Conservation (phyloP, 805 yeast species). For the Candida chauliodis region DNA sequence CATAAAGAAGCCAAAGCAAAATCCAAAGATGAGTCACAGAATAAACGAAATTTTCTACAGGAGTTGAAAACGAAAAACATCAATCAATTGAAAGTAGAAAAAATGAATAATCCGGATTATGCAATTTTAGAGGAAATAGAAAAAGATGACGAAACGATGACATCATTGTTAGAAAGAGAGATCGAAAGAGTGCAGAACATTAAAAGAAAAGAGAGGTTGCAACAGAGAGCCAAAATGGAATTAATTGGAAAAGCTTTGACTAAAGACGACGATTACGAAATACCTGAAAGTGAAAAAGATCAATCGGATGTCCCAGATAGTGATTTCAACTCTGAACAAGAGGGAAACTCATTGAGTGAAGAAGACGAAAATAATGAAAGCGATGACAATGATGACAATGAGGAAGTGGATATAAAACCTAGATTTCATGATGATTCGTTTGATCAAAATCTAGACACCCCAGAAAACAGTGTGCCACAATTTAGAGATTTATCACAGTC, state of each 20-base stretch:
- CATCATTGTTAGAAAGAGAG: slow-evolving; percentile 46
- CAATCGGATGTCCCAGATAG: slow-evolving; percentile 24
- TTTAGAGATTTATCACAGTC: slow-evolving; percentile 18
- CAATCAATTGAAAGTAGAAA: slow-evolving; percentile 35
- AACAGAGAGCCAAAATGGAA: slow-evolving; percentile 35
- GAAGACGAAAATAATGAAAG: slow-evolving; percentile 2
- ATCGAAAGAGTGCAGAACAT: slow-evolving; percentile 45
- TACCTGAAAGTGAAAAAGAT: slow-evolving; percentile 19
- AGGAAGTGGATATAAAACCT: background rate
- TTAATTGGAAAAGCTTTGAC: slow-evolving; percentile 18
- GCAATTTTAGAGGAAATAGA: slow-evolving; percentile 34
- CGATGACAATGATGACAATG: background rate
- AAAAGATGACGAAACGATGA: slow-evolving; percentile 43
- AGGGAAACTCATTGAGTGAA: slow-evolving; percentile 14
- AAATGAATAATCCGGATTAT: slow-evolving; percentile 20
- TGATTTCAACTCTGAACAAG: slow-evolving; percentile 13
- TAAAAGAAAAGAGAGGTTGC: slow-evolving; percentile 39
- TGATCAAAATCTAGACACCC: background rate
- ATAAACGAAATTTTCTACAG: slow-evolving; percentile 26
- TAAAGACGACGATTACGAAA: slow-evolving; percentile 16
- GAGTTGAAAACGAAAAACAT: slow-evolving; percentile 42
- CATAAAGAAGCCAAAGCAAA: slow-evolving; percentile 1
- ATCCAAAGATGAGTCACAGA: slow-evolving; percentile 5
- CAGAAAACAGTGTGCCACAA: slow-evolving; percentile 13
- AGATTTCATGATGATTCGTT: background rate